Evolutionary conservation across 2,329 filamentous ascomycete species (phyloP), one percentile per base, ranked within the genome.

Genomic region (Botrytis pseudocinerea): DNA sequence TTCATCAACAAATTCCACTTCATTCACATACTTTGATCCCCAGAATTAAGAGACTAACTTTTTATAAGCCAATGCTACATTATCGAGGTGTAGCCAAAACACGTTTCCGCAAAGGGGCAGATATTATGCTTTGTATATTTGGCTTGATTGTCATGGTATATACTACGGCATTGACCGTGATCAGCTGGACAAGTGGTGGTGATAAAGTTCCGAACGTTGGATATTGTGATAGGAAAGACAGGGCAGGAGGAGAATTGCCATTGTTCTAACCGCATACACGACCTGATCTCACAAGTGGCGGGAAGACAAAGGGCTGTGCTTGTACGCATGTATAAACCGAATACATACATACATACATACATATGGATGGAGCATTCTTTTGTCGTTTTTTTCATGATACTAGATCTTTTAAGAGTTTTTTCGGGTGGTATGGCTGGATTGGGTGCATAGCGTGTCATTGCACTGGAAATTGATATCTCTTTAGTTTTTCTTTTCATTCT

Each of bases 111-210:
- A 92, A 89, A 76, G 83, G 88, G 22, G 86, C 91, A 9, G 95
- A 99, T 78, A 85, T 98, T 59, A 77, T 85, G 0, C 89, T 99
- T 51, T 92, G 93, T 78, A 84, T 94, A 73, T 94, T 98, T 79
- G 96, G 96, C 12, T 84, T 95, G 70, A 82, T 94, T 28, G 93
- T 93, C 78, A 99, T 98, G 92, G 88, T 89, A 9, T 99, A 99
- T 82, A 97, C 96, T 0, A 98, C 96, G 0, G 86, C 88, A 51
- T 85, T 98, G 78, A 99, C 96, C 0, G 85, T 98, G 65, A 88
- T 91, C 80, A 97, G 93, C 82, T 99, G 96, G 97, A 89, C 93
- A 10, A 86, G 85, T 69, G 89, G 90, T 7, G 82, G 82, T 28
- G 79, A 81, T n/a, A 82, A 76, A 40, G 77, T 82, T 6, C 86